A percentile compares a stretch with the other conserved stretches of the same genome.
These are phyloP conservation scores for Pittosporum tobira DNA, from an alignment of 129 eudicot species.

Conservation along the genomic window DNA sequence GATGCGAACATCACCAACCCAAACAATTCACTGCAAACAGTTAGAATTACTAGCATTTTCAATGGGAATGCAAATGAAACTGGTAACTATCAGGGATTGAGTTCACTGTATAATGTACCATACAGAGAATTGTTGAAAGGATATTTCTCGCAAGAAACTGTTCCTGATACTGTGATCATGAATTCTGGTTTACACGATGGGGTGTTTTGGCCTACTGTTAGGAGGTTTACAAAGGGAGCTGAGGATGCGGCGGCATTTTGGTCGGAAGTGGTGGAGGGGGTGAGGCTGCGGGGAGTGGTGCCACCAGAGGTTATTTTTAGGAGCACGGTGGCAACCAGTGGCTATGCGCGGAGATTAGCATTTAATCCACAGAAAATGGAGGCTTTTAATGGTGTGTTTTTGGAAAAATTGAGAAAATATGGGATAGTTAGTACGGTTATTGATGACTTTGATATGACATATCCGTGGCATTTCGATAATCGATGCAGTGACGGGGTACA, in stretches of 20 bases:
- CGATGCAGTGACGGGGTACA: constrained; percentile 92
- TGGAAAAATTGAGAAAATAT: constrained; percentile 57
- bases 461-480: constrained; percentile 88
- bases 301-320: constrained; percentile 49
- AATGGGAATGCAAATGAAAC: constrained; percentile 64
- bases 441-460: constrained; percentile 85
- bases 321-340: constrained; percentile 78
- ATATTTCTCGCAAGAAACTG: constrained; percentile 40
- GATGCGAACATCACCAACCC: constrained; percentile 84
- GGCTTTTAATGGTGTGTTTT: constrained; percentile 68
- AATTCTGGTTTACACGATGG: constrained; percentile 97
- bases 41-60: constrained; percentile 79
- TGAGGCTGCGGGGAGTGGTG: constrained; percentile 28
- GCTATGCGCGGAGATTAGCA: constrained; percentile 58
- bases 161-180: constrained; percentile 72
- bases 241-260: constrained; percentile 65
- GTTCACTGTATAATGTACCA: constrained; percentile 47
- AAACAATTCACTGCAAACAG: constrained; percentile 32
- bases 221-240: constrained; percentile 51
- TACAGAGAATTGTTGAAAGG: constrained; percentile 44
- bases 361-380: constrained; percentile 86
- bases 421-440: constrained; percentile 50
- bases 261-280: constrained; percentile 46
- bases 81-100: constrained; percentile 68
- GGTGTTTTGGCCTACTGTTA: constrained; percentile 53